phyloP scores from a whole-genome alignment of 495 filamentous ascomycete genomes.

The Poronia punctata region DNA sequence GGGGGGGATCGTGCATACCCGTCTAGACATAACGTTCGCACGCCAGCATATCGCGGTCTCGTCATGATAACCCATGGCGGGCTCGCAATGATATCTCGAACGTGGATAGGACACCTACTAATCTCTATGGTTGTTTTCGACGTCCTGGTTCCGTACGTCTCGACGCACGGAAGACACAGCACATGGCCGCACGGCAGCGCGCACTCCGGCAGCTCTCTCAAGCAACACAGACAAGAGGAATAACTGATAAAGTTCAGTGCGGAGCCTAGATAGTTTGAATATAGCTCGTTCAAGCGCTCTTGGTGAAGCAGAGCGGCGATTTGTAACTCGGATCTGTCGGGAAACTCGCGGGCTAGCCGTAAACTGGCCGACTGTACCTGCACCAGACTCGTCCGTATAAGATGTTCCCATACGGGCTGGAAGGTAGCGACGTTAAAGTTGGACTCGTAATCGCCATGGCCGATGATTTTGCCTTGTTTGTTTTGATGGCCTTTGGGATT shows the following conservation, averaged over 20 bases:
- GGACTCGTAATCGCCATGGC: slow-evolving; percentile 39
- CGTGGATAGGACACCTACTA: slow-evolving; percentile 29
- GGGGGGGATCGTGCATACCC: slow-evolving; percentile 25
- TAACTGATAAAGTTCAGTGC: slow-evolving; percentile 25
- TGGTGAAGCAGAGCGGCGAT: slow-evolving; percentile 20
- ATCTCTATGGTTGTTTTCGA: slow-evolving; percentile 26
- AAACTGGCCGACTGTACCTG: slow-evolving; percentile 19
- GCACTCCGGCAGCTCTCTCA: slow-evolving; percentile 46
- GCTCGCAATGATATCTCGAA: slow-evolving; percentile 18
- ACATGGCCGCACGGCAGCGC: slow-evolving; percentile 52
- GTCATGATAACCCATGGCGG: slow-evolving; percentile 32
- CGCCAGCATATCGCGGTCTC: slow-evolving; percentile 41
- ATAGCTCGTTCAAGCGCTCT: slow-evolving; percentile 24
- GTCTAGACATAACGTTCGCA: slow-evolving; percentile 50
- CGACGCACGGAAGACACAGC: slow-evolving; percentile 42
- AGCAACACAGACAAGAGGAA: slow-evolving; percentile 47
- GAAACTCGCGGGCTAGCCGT: slow-evolving; percentile 20
- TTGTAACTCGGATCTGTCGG: slow-evolving; percentile 19
- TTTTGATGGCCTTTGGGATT: slow-evolving; percentile 46
- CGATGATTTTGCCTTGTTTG: slow-evolving; percentile 39
- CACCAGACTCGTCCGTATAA: slow-evolving; percentile 20
- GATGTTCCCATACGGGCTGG: slow-evolving; percentile 23
- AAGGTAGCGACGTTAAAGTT: slow-evolving; percentile 32
- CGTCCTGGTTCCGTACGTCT: slow-evolving; percentile 22
- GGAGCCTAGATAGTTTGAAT: slow-evolving; percentile 17